Evolutionary conservation across 495 filamentous ascomycete species (phyloP).

Genomic region (Xylaria longipes): DNA sequence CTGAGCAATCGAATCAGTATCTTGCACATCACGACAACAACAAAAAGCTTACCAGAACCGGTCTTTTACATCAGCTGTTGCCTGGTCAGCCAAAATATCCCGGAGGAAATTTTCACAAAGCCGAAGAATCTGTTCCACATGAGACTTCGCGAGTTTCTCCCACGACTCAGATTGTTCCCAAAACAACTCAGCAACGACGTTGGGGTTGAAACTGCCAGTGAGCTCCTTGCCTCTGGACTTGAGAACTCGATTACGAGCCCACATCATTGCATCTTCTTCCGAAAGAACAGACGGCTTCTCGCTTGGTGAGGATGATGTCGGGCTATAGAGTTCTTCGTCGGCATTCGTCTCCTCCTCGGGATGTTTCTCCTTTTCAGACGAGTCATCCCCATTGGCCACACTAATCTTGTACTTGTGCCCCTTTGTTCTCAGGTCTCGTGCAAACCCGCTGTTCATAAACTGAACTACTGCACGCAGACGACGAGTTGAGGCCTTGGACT

Average conservation of each 20-base stretch:
- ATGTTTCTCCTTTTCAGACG: background rate
- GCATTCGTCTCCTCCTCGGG: background rate
- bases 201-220: slow-evolving; percentile 53
- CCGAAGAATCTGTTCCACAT: slow-evolving; percentile 31
- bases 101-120: slow-evolving; percentile 1
- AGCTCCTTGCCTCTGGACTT: slow-evolving; percentile 51
- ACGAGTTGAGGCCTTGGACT: background rate
- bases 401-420: slow-evolving; percentile 3
- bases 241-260: background rate
- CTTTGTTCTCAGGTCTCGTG: background rate
- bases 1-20: background rate
- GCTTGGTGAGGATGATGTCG: background rate
- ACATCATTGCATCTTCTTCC: background rate
- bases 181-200: slow-evolving; percentile 51
- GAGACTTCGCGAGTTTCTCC: slow-evolving; percentile 35
- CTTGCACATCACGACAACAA: background rate
- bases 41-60: slow-evolving; percentile 5
- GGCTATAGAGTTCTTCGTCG: too few species aligned
- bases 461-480: background rate
- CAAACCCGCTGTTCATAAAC: slow-evolving; percentile 5
- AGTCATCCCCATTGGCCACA: background rate
- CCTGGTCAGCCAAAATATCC: background rate
- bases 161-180: slow-evolving; percentile 51
- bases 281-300: background rate
- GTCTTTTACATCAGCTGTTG: slow-evolving; percentile 22